These are phyloP conservation scores for Ceratocystis harringtonii DNA, from an alignment of 2,329 filamentous ascomycete genomes.

Conservation along the genomic window DNA sequence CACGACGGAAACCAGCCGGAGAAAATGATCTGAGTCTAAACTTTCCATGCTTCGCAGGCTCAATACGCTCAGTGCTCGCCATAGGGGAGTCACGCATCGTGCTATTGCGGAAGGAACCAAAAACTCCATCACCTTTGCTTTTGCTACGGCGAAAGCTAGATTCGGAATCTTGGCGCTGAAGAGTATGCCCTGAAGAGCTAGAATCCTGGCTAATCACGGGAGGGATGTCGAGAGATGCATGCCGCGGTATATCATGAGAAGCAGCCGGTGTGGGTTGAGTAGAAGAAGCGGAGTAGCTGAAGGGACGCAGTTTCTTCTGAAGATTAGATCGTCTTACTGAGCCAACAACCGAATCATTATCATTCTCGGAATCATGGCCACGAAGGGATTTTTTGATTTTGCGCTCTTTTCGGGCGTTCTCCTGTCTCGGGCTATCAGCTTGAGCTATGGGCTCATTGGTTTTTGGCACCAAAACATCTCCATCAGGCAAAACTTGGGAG, in stretches of 20 bases:
- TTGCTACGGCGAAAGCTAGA: constrained; percentile 15
- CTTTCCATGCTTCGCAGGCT: constrained; percentile 34
- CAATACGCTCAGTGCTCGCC: constrained; percentile 35
- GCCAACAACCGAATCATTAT: not conserved
- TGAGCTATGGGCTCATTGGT: not conserved
- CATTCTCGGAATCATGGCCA: constrained; percentile 4
- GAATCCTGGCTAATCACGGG: not conserved
- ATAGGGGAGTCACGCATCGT: constrained; percentile 31
- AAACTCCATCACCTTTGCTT: not conserved
- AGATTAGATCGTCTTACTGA: constrained; percentile 3
- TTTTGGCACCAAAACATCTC: not conserved
- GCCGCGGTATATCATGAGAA: not conserved
- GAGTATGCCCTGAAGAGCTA: not conserved
- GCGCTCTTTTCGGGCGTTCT: not conserved
- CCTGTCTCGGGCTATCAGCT: not conserved
- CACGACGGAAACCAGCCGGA: constrained; percentile 38
- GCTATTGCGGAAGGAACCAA: constrained; percentile 12
- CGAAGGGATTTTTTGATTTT: constrained; percentile 3
- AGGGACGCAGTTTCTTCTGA: constrained; percentile 12
- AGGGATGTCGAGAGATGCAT: not conserved
- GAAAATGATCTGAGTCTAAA: constrained; percentile 59
- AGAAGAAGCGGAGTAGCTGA: constrained; percentile 10
- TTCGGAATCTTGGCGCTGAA: constrained; percentile 15
- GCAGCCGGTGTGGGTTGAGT: not conserved
- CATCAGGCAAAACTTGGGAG: not conserved